Percentiles rank a stretch among this genome's conserved stretches.
These are phyloP conservation scores for Neohortaea acidophila DNA, from an alignment of 495 filamentous ascomycete species.

Conservation along the genomic window DNA sequence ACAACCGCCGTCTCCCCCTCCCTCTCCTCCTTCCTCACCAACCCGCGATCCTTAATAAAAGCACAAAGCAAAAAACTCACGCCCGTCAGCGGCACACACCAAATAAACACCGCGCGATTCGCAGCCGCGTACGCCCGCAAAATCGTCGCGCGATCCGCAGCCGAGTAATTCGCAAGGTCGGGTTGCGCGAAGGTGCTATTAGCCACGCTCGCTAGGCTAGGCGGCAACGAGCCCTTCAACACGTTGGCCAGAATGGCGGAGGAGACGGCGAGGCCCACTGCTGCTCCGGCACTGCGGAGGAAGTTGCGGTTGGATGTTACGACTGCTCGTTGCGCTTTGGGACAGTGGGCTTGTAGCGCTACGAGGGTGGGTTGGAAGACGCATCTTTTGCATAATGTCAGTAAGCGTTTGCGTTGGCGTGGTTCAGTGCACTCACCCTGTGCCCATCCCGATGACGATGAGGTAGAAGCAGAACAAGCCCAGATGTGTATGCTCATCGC, in stretches of 20 bases:
- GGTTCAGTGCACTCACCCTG: too few relatives aligned
- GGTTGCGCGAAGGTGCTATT: conserved; percentile 33
- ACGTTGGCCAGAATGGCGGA: conserved; percentile 40
- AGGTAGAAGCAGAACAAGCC: conserved; percentile 40
- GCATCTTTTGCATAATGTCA: too few relatives aligned
- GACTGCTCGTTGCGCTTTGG: conserved; percentile 42
- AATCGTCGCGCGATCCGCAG: conserved; percentile 32
- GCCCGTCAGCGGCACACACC: conserved; percentile 41
- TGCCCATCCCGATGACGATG: conserved; percentile 37
- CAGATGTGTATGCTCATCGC: conserved; percentile 32
- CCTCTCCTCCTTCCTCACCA: conserved; percentile 32
- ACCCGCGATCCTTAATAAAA: conserved; percentile 39
- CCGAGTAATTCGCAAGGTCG: conserved; percentile 21
- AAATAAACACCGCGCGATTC: conserved; percentile 38
- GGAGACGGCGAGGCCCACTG: conserved; percentile 44
- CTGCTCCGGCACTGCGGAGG: conserved; percentile 44
- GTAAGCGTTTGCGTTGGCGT: too few relatives aligned
- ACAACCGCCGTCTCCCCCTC: conserved; percentile 5
- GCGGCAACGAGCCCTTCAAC: conserved; percentile 20
- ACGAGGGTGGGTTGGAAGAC: conserved; percentile 47
- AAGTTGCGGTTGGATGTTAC: conserved; percentile 49
- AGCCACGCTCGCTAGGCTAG: conserved; percentile 28
- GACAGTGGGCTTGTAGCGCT: conserved; percentile 47
- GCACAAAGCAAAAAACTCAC: conserved; percentile 37
- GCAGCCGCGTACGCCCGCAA: conserved; percentile 37